Percentiles rank a stretch among this genome's conserved stretches.
These are phyloP conservation scores for Pneumocystis sp. DNA, from an alignment of 1,139 yeast genomes.

Conservation along the genomic window DNA sequence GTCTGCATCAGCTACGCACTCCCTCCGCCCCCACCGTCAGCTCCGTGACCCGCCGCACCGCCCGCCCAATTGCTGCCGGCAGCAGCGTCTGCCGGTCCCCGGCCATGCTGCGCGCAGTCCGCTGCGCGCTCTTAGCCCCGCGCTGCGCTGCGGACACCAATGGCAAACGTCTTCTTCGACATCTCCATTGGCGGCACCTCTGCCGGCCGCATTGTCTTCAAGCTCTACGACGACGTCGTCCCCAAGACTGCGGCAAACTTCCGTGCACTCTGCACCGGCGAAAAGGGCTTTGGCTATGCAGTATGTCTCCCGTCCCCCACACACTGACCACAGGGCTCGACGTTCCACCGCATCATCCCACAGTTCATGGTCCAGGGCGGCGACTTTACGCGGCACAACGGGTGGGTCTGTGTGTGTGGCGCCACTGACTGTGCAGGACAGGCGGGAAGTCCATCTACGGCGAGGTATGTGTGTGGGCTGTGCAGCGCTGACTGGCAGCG, in stretches of 20 bases:
- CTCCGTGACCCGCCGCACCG: no score
- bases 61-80: no score
- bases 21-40: no score
- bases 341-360: constrained; percentile 98
- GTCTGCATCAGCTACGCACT: no score
- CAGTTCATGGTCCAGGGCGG: constrained; percentile 97
- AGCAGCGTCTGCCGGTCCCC: no score
- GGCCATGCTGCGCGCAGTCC: no score
- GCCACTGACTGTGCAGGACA: constrained; percentile 47
- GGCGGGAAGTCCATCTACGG: constrained; percentile 99
- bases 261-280: constrained; percentile 94
- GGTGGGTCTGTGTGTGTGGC: not conserved
- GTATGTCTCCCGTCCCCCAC: not conserved
- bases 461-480: constrained; percentile 23
- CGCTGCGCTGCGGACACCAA: not conserved
- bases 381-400: constrained; percentile 53
- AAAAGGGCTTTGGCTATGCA: constrained; percentile 83
- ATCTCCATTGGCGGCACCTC: not conserved
- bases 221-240: constrained; percentile 82
- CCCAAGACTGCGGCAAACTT: constrained; percentile 87
- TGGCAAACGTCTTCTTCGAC: not conserved
- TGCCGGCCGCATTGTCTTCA: constrained; percentile 10
- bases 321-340: constrained; percentile 33
- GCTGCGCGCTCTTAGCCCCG: no score
- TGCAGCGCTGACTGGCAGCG: not conserved